Evolutionary conservation across 495 filamentous ascomycete genomes (phyloP).

Genomic region (Tuber melanosporum): DNA sequence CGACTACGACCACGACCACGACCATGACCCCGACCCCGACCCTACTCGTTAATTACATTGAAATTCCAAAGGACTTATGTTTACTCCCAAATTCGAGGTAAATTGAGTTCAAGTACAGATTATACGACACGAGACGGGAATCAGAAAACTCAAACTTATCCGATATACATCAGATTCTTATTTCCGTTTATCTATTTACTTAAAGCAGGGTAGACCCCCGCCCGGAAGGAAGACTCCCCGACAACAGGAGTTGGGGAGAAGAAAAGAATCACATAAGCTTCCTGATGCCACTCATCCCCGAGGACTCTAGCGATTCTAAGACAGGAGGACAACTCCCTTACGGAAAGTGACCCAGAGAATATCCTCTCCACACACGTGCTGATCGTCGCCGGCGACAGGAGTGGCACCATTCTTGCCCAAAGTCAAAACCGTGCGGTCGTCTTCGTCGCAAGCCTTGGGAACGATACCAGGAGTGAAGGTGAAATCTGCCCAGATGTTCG

Average conservation of each 20-base stretch:
- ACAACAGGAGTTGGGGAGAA: neutral
- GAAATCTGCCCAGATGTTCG: neutral
- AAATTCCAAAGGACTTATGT: too few relatives aligned
- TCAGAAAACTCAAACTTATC: neutral
- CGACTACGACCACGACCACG: too few relatives aligned
- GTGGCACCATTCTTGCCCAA: neutral
- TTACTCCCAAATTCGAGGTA: too few relatives aligned
- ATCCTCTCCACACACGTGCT: neutral
- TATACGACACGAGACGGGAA: neutral
- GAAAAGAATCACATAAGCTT: neutral
- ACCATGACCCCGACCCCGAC: too few relatives aligned
- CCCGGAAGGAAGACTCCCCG: neutral
- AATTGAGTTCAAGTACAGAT: neutral
- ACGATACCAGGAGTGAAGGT: neutral
- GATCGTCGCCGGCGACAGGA: neutral
- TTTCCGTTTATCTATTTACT: neutral
- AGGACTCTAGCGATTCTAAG: neutral
- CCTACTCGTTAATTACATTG: neutral
- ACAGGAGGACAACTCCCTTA: neutral
- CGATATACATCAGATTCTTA: neutral
- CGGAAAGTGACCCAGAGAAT: neutral
- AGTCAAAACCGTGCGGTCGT: neutral
- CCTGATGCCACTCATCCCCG: neutral
- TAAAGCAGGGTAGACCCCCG: neutral
- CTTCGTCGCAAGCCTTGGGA: neutral